phyloP scores from a whole-genome alignment of 2,329 filamentous ascomycete genomes.

The Colletotrichum liriopes region DNA sequence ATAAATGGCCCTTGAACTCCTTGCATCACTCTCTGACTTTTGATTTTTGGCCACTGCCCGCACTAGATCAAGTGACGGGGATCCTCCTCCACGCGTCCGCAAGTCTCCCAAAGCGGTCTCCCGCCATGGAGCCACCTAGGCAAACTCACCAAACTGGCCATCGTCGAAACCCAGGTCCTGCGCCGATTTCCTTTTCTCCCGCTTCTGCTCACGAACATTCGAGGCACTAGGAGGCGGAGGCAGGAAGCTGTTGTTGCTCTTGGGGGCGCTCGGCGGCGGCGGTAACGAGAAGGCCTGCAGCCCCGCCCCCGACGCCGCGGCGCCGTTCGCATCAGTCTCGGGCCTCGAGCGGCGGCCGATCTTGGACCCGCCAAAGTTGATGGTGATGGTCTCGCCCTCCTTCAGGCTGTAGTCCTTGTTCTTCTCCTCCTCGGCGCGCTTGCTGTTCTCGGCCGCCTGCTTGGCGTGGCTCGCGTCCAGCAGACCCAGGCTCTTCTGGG shows the following conservation, averaged over 20 bases:
- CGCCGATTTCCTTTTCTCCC: conserved; percentile 67
- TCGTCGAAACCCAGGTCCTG: conserved; percentile 87
- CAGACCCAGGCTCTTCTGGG: conserved; percentile 78
- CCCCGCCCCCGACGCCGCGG: conserved; percentile 46
- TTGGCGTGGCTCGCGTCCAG: conserved; percentile 59
- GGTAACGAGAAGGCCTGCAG: conserved; percentile 79
- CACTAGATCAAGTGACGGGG: neutral
- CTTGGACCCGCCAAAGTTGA: conserved; percentile 76
- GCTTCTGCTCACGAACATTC: conserved; percentile 74
- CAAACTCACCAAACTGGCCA: conserved; percentile 90
- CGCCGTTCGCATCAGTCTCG: conserved; percentile 49
- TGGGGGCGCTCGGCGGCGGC: conserved; percentile 72
- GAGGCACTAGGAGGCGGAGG: conserved; percentile 77
- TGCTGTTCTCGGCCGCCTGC: conserved; percentile 55
- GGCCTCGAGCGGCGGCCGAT: conserved; percentile 61
- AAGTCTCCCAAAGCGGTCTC: neutral
- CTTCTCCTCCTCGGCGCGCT: conserved; percentile 60
- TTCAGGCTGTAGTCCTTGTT: conserved; percentile 88
- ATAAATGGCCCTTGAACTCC: conserved; percentile 11
- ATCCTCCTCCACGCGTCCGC: neutral
- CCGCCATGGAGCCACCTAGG: conserved; percentile 52
- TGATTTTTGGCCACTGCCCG: neutral
- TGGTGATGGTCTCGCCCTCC: conserved; percentile 89
- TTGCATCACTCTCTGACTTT: conserved; percentile 15
- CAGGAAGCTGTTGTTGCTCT: conserved; percentile 57